Evolutionary conservation across 2,329 filamentous ascomycete genomes (phyloP), one percentile per base, ranked within the genome.

Genomic region (Rachicladosporium sp.): DNA sequence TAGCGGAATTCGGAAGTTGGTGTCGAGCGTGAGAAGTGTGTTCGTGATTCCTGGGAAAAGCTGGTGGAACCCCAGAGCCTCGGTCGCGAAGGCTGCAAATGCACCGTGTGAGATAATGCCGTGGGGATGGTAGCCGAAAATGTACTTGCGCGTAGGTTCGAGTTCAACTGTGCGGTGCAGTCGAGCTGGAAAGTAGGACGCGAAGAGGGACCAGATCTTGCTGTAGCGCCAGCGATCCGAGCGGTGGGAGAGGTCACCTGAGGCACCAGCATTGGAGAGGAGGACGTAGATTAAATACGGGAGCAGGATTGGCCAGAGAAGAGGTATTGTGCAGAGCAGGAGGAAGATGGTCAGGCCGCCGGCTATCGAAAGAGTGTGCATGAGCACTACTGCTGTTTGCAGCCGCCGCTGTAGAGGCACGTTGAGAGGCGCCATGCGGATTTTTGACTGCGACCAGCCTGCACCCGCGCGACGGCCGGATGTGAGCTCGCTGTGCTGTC

Each of bases 61-160:
- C 41, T 83, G 76, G 0, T 76, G 72, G 60, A 95, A 96, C 0
- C 86, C 86, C 0, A 95, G 71, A 0, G 86, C 86, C 52, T 95
- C 88, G 1, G 89, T 96, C 3, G 73, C 83, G 55, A 96, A 96
- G 4, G 88, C 83, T 4, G 79, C 84, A 65, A 89, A 95, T 0
- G 88, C 89, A n/a, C 89, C 91, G 52, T 95, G 86, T 4, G 83
- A 91, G 55, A 98, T 95, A 60, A 98, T 96, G 15, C 91, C 89
- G 57, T 98, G 91, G 0, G 91, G 91, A 54, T 96, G 91, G 60
- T 96, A 96, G 33, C 89, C 89, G 53, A 98, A 87, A 46, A 98
- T 87, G 65, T 96, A 98, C 62, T 93, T 94, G 46, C 87, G 73
- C 1, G 81, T 86, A 0, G 86, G 74, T 13, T 82, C 74, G 5